Percentiles rank a stretch among this genome's conserved stretches.
Evolutionary conservation across 2,329 filamentous ascomycete species (phyloP).

Genomic region (Nemania abortiva): DNA sequence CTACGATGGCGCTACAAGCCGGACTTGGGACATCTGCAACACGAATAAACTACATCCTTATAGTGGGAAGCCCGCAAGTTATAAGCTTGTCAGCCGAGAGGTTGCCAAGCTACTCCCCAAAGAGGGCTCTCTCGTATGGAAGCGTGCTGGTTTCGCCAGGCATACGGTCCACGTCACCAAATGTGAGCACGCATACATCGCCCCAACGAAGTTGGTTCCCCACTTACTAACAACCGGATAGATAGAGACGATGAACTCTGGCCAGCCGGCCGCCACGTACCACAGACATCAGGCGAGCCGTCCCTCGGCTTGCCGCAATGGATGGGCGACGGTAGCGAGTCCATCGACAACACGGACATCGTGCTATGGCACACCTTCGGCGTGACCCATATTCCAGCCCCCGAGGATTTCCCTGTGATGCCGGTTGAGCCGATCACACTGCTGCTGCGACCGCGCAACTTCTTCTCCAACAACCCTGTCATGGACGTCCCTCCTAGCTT

Average conservation of each 20-base stretch:
- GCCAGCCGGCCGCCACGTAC: constrained; percentile 87
- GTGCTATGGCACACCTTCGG: constrained; percentile 97
- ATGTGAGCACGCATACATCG: constrained; percentile 67
- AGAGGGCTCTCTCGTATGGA: constrained; percentile 85
- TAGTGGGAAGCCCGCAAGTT: constrained; percentile 85
- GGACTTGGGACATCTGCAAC: constrained; percentile 94
- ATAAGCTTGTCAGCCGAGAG: constrained; percentile 91
- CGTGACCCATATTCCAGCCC: constrained; percentile 87
- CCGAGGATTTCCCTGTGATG: constrained; percentile 95
- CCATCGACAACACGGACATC: constrained; percentile 84
- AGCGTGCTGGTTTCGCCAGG: constrained; percentile 86
- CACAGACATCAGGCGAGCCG: constrained; percentile 85
- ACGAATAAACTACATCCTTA: constrained; percentile 85
- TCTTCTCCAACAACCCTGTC: constrained; percentile 83
- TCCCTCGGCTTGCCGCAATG: constrained; percentile 79
- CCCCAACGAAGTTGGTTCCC: not conserved
- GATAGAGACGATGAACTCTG: constrained; percentile 85
- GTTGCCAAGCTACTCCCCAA: constrained; percentile 83
- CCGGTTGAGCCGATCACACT: constrained; percentile 87
- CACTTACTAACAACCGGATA: constrained; percentile 50
- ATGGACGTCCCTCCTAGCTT: constrained; percentile 85
- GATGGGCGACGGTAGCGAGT: constrained; percentile 77
- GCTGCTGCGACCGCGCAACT: constrained; percentile 82
- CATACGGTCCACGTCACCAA: constrained; percentile 91
- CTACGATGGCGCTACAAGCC: constrained; percentile 81